Base-by-base conservation (phyloP, 208 protist species). In the Leishmania major region DNA sequence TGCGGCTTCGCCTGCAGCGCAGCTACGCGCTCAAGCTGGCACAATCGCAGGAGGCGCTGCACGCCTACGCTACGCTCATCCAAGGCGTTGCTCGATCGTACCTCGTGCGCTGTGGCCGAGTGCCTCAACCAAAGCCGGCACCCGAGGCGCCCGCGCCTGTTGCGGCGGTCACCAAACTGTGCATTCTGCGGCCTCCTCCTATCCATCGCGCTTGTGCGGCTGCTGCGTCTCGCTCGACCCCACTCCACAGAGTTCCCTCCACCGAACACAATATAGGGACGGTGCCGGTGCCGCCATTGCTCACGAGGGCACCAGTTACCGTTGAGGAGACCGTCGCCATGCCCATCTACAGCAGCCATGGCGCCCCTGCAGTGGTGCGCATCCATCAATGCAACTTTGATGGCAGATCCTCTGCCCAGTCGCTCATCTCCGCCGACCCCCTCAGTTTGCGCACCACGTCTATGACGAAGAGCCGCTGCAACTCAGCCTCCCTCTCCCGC, bases 61-160 rank as follows among this genome's bases (percentile, higher is more conserved):
- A 95, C 59, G 83, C 82, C 31, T 94, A 92, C 75, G 89, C 92
- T 11, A 91, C 86, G 0, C 88, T 84, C 51, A 91, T 94, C 49
- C 92, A 95, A 67, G 80, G 82, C 19, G 43, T 88, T 31, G 84
- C 88, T 40, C 90, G 92, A 35, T 75, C 43, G 5, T 69, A 49
- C n/a, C 71, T 88, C 10, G 60, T 81, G 60, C 75, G 51, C 17
- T 51, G 67, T 55, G n/a, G 71, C 2, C 77, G 47, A 19, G 37
- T 53, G 40, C 75, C 43, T 43, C 53, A 10, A 47, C 37, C 75
- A 31, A 57, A 25, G 25, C 40, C 55, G 57, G 28, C 70, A 15
- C 8, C 10, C 22, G 45, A 74, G 22, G 25, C 13, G 70, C 45
- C 35, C 28, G 25, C 45, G 2, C 10, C 70, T 31, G 43, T 22